Evolutionary conservation across 1,284 basidiomycete species (phyloP).

Genomic region (Schizophyllum amplum): DNA sequence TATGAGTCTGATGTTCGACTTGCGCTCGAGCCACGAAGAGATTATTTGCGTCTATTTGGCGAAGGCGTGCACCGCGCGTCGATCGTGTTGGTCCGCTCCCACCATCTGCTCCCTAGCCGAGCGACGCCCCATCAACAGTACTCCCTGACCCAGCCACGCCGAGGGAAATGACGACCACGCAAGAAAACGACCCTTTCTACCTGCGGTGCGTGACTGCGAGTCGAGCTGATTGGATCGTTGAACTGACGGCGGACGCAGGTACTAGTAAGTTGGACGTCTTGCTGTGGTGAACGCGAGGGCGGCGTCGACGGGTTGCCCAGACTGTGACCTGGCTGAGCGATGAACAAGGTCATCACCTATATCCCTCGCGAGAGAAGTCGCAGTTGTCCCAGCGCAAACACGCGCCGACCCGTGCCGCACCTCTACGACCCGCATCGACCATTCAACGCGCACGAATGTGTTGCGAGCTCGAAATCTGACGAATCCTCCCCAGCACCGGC

Average conservation of each 20-base stretch:
- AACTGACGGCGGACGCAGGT: not conserved
- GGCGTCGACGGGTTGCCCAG: too few species aligned
- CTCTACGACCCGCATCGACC: too few species aligned
- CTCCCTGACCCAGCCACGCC: too few species aligned
- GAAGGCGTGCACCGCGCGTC: not conserved
- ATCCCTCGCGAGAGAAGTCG: too few species aligned
- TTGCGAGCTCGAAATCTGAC: too few species aligned
- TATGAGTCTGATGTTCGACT: too few species aligned
- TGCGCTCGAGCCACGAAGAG: not conserved
- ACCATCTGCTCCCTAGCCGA: not conserved
- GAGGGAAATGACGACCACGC: not conserved
- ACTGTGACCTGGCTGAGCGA: too few species aligned
- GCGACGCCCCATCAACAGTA: not conserved
- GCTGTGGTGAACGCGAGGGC: too few species aligned
- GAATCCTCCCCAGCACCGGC: conserved; percentile 69
- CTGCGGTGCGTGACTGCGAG: not conserved
- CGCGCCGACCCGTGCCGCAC: too few species aligned
- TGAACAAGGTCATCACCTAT: too few species aligned
- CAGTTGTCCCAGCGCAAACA: too few species aligned
- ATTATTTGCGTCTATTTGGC: not conserved
- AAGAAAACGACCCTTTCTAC: conserved; percentile 28
- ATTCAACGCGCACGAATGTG: too few species aligned
- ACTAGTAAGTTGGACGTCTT: not conserved
- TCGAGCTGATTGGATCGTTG: not conserved
- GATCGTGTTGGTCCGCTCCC: not conserved